Evolutionary conservation across 106 monocot species (phyloP).

Genomic region (Agapanthus africanus): DNA sequence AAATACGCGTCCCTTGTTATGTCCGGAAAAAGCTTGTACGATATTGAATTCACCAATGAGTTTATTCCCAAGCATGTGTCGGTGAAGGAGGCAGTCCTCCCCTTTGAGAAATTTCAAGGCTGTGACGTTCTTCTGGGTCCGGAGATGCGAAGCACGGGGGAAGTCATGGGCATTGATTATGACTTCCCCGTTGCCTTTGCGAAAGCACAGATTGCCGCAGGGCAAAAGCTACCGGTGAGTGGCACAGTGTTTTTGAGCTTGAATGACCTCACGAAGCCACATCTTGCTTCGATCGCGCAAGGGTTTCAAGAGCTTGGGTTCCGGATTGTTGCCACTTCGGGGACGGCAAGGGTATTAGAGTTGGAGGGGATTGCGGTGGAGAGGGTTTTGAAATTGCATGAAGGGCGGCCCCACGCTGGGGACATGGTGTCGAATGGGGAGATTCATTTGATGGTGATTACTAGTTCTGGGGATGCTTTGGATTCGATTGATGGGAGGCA

Average conservation of each 20-base stretch:
- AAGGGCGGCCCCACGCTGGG: conserved; percentile 87
- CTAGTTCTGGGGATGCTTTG: conserved; percentile 82
- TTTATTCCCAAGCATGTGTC: conserved; percentile 81
- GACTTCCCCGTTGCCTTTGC: conserved; percentile 88
- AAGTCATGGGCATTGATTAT: conserved; percentile 94
- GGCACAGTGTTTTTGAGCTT: conserved; percentile 82
- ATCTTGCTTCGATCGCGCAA: conserved; percentile 59
- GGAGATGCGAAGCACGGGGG: conserved; percentile 98
- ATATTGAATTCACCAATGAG: conserved; percentile 60
- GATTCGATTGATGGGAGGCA: conserved; percentile 80
- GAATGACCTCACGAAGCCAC: conserved; percentile 86
- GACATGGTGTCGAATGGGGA: conserved; percentile 94
- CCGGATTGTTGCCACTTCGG: conserved; percentile 74
- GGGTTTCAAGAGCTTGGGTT: conserved; percentile 79
- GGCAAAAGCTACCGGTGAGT: conserved; percentile 69
- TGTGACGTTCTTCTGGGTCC: conserved; percentile 95
- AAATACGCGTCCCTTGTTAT: conserved; percentile 93
- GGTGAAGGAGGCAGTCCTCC: conserved; percentile 90
- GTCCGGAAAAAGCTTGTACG: conserved; percentile 77
- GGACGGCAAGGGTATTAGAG: conserved; percentile 75
- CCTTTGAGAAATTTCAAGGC: conserved; percentile 97
- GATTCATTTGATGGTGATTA: conserved; percentile 94
- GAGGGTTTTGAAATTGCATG: conserved; percentile 90
- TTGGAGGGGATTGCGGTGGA: conserved; percentile 72
- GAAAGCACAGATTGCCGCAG: conserved; percentile 97